Base-by-base conservation (phyloP, 495 filamentous ascomycete genomes). In the Trichocladium uniseriatum region DNA sequence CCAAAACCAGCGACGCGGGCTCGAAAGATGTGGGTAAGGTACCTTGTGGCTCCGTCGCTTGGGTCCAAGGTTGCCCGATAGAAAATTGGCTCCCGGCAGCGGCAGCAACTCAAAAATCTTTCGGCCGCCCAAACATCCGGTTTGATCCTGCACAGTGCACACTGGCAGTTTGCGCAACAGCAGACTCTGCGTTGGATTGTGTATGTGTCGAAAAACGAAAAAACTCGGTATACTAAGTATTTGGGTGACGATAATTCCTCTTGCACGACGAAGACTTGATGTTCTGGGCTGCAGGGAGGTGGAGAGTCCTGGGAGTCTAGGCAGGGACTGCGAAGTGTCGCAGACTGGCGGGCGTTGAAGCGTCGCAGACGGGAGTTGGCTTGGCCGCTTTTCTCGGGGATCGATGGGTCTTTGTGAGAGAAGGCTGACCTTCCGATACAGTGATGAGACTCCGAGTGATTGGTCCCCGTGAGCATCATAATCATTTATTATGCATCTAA, bases 41-140 rank as follows among this genome's bases (percentile, higher is more conserved):
- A 27, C 24, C 4, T 4, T 27, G 8, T 27, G 24, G 24, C 4
- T 8, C 24, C 24, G 3, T 27, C n/a, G n/a, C n/a, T n/a, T n/a
- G n/a, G n/a, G n/a, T n/a, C 38, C 16, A 52, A 42, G 51, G 51
- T 51, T 36, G 53, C 52, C 56, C 59, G 59, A 61, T 58, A 49
- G 58, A 59, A 59, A 57, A 51, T 54, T 53, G 54, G 13, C n/a
- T 16, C 4, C 29, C 29, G 15, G 34, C 35, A 38, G 22, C 24
- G 24, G 24, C 24, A 8, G 24, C 4, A 29, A 52, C 48, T 20
- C 42, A 49, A 54, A 57, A 53, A 52, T 27, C 22, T 27, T 16
- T 18, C 46, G 21, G 22, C 35, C 15, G 35, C 14, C 35, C 35
- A 9, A 15, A 5, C n/a, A 29, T 21, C 5, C 43, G 5, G 14